A percentile compares a stretch with the other conserved stretches of the same genome.
These are phyloP conservation scores for Hippophae gyantsensis DNA, from an alignment of 306 rosid genomes.

Conservation along the genomic window DNA sequence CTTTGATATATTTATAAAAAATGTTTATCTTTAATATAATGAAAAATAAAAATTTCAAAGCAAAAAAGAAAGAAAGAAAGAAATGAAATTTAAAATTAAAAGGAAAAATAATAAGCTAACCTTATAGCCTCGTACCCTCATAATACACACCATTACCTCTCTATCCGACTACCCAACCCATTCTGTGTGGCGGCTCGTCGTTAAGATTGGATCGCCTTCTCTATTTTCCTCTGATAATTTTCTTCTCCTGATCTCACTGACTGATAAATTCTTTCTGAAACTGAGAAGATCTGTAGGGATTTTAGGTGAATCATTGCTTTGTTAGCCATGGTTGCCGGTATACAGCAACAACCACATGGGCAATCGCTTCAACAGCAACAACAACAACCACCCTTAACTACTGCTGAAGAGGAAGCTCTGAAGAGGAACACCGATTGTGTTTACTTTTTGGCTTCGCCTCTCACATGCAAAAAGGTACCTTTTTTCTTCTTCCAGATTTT, in stretches of 20 bases:
- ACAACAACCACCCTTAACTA: constrained; percentile 29
- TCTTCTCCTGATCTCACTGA: neutral
- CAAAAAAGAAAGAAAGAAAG: neutral
- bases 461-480: constrained; percentile 89
- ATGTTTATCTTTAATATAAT: no score
- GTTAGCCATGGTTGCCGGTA: constrained; percentile 71
- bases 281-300: constrained; percentile 19
- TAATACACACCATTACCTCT: constrained; percentile 10
- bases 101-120: constrained; percentile 16
- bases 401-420: constrained; percentile 76
- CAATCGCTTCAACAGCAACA: constrained; percentile 17
- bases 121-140: constrained; percentile 41
- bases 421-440: constrained; percentile 97
- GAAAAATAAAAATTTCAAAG: no score
- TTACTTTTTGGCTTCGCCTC: constrained; percentile 95
- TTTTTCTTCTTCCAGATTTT: neutral
- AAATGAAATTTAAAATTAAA: neutral
- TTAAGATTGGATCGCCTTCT: constrained; percentile 49
- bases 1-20: no score
- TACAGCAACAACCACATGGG: constrained; percentile 38
- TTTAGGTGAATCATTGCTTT: constrained; percentile 32
- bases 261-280: constrained; percentile 21
- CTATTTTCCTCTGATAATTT: neutral
- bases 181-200: constrained; percentile 60
- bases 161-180: constrained; percentile 16